A percentile compares a stretch with the other conserved stretches of the same genome.
Conservation (phyloP, 306 rosid species). For the Medicago ruthenica region DNA sequence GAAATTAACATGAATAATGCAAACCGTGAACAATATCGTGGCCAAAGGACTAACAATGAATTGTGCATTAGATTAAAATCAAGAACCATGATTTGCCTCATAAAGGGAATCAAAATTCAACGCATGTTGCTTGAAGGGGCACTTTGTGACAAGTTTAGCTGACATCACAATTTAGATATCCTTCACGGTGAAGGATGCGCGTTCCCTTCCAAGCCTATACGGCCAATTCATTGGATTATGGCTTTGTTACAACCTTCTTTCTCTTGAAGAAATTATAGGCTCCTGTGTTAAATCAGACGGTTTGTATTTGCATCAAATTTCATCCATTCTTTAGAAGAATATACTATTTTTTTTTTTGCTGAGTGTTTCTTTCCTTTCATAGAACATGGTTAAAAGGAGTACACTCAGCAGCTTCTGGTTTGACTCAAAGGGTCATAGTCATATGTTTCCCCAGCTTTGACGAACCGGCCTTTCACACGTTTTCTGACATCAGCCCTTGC, state of each 20-base stretch:
- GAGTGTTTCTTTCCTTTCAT: slow-evolving; percentile 55
- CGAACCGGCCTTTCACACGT: slow-evolving; percentile 96
- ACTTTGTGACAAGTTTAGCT: slow-evolving; percentile 40
- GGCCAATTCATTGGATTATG: slow-evolving; percentile 44
- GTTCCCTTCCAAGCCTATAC: slow-evolving; percentile 35
- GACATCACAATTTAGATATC: slow-evolving; percentile 39
- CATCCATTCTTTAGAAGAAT: slow-evolving; percentile 47
- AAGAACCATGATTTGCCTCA: slow-evolving; percentile 42
- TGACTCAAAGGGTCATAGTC: slow-evolving; percentile 87
- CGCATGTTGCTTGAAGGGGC: slow-evolving; percentile 44
- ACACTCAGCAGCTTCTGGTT: slow-evolving; percentile 91
- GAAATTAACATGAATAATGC: slow-evolving; percentile 35
- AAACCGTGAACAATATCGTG: slow-evolving; percentile 40
- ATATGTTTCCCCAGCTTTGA: slow-evolving; percentile 88
- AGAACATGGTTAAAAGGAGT: slow-evolving; percentile 62
- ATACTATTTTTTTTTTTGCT: slow-evolving; percentile 37
- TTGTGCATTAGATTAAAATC: slow-evolving; percentile 46
- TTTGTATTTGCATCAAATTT: slow-evolving; percentile 56
- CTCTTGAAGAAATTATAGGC: slow-evolving; percentile 52
- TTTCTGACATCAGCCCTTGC: slow-evolving; percentile 90
- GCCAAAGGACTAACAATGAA: slow-evolving; percentile 46
- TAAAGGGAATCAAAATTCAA: slow-evolving; percentile 39
- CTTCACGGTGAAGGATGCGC: slow-evolving; percentile 46
- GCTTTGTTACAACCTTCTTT: slow-evolving; percentile 48
- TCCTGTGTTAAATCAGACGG: slow-evolving; percentile 67